Evolutionary conservation across 768 basidiomycete species (phyloP), one percentile per base, ranked within the genome.

Genomic region (Phylloporus sp.): DNA sequence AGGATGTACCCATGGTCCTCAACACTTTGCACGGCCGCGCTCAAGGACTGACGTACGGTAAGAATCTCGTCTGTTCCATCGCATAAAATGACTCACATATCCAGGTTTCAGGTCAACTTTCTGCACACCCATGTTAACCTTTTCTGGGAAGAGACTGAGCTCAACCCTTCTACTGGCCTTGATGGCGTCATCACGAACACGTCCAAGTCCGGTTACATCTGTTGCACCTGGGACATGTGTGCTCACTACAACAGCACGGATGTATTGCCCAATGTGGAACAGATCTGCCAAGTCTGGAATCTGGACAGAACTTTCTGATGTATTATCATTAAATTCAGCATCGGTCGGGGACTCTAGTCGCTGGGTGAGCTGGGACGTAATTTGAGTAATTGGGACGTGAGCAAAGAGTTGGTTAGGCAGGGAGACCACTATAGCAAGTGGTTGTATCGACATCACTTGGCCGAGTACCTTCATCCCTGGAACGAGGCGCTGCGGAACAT

Each of bases 1-100:
- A 99, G 73, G 46, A 85, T 79, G 69, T 95, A 97, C 2, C 96
- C 94, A 63, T 96, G 90, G 59, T 98, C 96, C 69, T 99, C 96
- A 15, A 88, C 71, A 57, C 85, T 90, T 67, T 82, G 83, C 40
- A 95, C 75, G 27, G 84, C 79, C 11, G 81, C 88, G 0, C 84
- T 78, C 36, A 96, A 59, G 18, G 81, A 82, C 91, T 94, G 40
- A 17, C 42, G 9, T 24, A 29, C 24, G 21, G 43, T 46, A 32
- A 61, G 22, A 33, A 13, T 14, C 40, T 31, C 9, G 29, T 9
- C 13, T 44, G 9, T 48, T 41, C 38, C 29, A 51, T 23, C 36
- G 21, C 17, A 23, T 28, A 44, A 42, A 26, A 31, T 24, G 29
- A 82, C 89, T 69, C 64, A 87, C 90, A 63, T 82, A 86, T 42